Percentiles rank a stretch among this genome's conserved stretches.
Conservation (phyloP, 805 yeast species). For the Phaffomyces opuntiae region DNA sequence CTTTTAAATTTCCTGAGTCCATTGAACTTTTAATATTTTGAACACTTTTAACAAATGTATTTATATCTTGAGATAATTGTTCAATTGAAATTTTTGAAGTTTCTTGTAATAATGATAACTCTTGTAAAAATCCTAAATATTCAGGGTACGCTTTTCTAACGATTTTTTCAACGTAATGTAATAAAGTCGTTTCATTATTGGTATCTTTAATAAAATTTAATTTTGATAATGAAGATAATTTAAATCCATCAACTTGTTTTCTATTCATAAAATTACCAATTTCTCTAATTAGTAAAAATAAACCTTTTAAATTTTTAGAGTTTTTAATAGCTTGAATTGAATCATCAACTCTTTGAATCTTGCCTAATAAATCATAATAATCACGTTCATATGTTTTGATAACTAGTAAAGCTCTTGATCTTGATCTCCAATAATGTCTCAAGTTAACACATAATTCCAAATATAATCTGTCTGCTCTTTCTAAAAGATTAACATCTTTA, state of each 20-base stretch:
- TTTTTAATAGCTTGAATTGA: conserved; percentile 47
- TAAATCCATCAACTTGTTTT: conserved; percentile 66
- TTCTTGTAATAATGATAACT: conserved; percentile 43
- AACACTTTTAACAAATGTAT: conserved; percentile 44
- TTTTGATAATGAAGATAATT: conserved; percentile 59
- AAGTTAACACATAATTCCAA: conserved; percentile 62
- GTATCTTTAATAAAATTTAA: conserved; percentile 62
- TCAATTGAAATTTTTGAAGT: conserved; percentile 59
- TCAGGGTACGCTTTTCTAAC: conserved; percentile 63
- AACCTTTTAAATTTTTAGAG: conserved; percentile 47
- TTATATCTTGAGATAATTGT: conserved; percentile 52
- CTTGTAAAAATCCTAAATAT: conserved; percentile 52
- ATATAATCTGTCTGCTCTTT: conserved; percentile 64
- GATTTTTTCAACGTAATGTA: conserved; percentile 68
- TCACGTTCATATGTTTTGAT: conserved; percentile 56
- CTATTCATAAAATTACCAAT: conserved; percentile 79
- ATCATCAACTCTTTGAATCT: conserved; percentile 51
- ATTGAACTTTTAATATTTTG: conserved; percentile 46
- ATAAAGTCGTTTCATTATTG: conserved; percentile 60
- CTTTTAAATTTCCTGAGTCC: conserved; percentile 59
- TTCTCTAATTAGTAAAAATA: conserved; percentile 59
- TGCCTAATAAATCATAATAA: conserved; percentile 50
- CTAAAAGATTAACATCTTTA: conserved; percentile 49
- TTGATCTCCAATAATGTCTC: conserved; percentile 63
- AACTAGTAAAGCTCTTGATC: conserved; percentile 56